Evolutionary conservation across 2,329 filamentous ascomycete species (phyloP).

Genomic region (Colletotrichum truncatum): DNA sequence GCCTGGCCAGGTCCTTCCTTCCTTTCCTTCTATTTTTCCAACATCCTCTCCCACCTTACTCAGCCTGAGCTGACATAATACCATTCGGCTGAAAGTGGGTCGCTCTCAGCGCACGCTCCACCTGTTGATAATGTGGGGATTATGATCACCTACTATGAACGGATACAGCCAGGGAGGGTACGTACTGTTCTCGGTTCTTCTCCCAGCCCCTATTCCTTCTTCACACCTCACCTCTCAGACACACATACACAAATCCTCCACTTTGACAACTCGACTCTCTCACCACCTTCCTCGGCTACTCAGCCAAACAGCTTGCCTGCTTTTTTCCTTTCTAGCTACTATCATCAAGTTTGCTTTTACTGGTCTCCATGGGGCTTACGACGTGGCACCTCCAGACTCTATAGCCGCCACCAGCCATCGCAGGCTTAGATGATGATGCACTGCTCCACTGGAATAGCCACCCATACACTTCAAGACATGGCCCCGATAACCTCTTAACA

Average conservation of each 20-base stretch:
- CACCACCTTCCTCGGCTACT: background rate
- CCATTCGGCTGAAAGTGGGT: background rate
- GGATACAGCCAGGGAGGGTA: background rate
- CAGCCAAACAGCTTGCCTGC: too few species aligned
- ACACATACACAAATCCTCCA: background rate
- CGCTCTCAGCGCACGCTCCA: background rate
- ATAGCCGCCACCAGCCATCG: background rate
- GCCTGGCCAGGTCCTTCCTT: background rate
- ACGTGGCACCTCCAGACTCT: too few species aligned
- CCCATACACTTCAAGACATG: background rate
- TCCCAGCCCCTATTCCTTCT: slow-evolving; percentile 1
- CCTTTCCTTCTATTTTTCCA: background rate
- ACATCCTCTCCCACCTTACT: background rate
- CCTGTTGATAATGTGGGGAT: slow-evolving; percentile 11
- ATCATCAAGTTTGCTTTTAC: too few species aligned
- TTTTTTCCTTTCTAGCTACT: too few species aligned
- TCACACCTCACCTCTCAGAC: background rate
- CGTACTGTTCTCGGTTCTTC: background rate
- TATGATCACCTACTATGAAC: slow-evolving; percentile 8
- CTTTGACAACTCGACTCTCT: slow-evolving; percentile 1
- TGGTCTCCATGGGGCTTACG: too few species aligned
- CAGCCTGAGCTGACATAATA: background rate
- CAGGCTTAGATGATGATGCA: background rate
- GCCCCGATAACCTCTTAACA: background rate
- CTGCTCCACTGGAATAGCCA: background rate